Conservation (phyloP, 2,329 filamentous ascomycete genomes). For the Trichoderma koningii region DNA sequence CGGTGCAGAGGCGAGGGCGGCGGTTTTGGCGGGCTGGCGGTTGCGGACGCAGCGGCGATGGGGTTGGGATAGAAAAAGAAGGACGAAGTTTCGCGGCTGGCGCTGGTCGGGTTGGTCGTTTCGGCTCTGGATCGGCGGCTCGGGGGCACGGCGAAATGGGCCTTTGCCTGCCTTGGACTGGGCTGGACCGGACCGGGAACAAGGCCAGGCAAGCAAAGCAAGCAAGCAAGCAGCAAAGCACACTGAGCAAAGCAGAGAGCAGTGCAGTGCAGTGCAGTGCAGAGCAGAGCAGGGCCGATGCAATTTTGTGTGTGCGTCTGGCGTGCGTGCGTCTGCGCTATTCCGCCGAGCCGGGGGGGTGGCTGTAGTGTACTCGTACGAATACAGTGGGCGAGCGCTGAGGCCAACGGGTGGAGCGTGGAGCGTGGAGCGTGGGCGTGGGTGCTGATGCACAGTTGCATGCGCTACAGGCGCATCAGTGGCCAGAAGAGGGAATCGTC, state of each 20-base stretch:
- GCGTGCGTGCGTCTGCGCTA: constrained; percentile 21
- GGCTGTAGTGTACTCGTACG: constrained; percentile 2
- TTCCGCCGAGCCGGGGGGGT: constrained; percentile 25
- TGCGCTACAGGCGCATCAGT: constrained; percentile 25
- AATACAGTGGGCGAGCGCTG: no score
- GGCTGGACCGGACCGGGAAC: no score
- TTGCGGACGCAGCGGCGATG: constrained; percentile 19
- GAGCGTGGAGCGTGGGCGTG: constrained; percentile 1
- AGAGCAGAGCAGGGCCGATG: constrained; percentile 20
- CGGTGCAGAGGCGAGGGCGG: background rate
- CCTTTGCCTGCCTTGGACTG: no score
- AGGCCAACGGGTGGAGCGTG: background rate
- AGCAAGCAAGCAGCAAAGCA: no score
- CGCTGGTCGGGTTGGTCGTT: constrained; percentile 15
- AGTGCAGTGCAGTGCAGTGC: constrained; percentile 1
- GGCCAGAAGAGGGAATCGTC: constrained; percentile 19
- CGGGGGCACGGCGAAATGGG: constrained; percentile 24
- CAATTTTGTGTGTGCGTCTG: constrained; percentile 21
- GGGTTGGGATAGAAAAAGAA: constrained; percentile 3
- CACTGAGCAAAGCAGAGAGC: background rate
- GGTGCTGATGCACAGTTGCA: constrained; percentile 23
- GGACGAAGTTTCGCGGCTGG: constrained; percentile 13
- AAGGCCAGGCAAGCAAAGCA: no score
- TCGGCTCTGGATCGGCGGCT: constrained; percentile 28
- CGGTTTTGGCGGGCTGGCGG: background rate